Conservation (phyloP, 1,139 yeast genomes). For the Entelexis sorbosivorans region DNA sequence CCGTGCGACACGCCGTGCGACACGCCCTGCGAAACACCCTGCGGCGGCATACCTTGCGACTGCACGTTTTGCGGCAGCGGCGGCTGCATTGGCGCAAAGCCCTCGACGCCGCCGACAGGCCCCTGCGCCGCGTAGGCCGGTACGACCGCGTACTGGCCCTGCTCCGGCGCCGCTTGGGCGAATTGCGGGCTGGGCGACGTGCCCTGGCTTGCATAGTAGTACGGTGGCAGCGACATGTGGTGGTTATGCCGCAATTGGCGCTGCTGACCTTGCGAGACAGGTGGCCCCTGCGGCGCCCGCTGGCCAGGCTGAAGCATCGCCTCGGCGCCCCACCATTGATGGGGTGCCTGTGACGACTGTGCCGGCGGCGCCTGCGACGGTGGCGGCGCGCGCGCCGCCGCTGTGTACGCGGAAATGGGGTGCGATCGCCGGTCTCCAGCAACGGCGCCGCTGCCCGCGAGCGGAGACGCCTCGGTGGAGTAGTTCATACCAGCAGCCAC, state of each 20-base stretch:
- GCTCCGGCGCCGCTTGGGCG: neutral
- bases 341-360: neutral
- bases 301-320: neutral
- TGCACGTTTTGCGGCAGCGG: neutral
- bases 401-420: neutral
- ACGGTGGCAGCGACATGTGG: conserved; percentile 16
- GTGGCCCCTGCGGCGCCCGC: conserved; percentile 1
- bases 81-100: neutral
- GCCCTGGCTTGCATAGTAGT: conserved; percentile 9
- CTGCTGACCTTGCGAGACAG: conserved; percentile 7
- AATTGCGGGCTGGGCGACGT: conserved; percentile 4
- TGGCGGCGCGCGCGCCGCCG: neutral
- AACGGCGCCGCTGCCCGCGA: conserved; percentile 3
- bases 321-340: conserved; percentile 6
- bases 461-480: conserved; percentile 3
- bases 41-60: neutral
- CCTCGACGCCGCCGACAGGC: neutral
- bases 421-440: conserved; percentile 8
- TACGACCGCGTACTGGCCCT: neutral
- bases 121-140: neutral
- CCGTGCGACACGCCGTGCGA: neutral
- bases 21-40: neutral
- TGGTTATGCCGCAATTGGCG: conserved; percentile 11
- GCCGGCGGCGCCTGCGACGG: neutral
- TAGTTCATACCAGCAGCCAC: conserved; percentile 5